phyloP scores from a whole-genome alignment of 2,329 filamentous ascomycete genomes.

The Calonectria honghensis region DNA sequence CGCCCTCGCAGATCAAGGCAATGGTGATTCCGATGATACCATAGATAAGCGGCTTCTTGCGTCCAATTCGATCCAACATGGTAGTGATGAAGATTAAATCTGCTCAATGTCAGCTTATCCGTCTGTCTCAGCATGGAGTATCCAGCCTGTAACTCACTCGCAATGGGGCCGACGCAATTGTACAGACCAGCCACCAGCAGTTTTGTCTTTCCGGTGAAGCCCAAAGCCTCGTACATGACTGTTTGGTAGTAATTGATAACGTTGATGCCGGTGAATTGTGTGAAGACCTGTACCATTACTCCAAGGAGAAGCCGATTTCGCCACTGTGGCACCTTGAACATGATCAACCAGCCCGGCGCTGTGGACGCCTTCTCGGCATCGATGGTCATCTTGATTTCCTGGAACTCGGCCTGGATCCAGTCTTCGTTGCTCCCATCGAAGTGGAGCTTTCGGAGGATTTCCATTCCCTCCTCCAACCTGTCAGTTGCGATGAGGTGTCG shows the following conservation, averaged over 20 bases:
- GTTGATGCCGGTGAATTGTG: conserved; percentile 71
- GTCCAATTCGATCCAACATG: conserved; percentile 76
- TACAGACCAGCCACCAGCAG: conserved; percentile 77
- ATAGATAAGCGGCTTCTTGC: conserved; percentile 79
- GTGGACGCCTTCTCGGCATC: conserved; percentile 56
- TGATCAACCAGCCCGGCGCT: conserved; percentile 69
- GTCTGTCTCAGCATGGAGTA: not conserved
- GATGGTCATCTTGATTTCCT: conserved; percentile 74
- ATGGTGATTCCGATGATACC: conserved; percentile 75
- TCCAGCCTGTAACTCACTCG: conserved; percentile 55
- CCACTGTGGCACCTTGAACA: conserved; percentile 74
- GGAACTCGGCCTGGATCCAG: conserved; percentile 72
- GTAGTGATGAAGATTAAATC: conserved; percentile 74
- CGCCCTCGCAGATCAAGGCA: conserved; percentile 74
- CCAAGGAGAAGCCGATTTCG: conserved; percentile 75
- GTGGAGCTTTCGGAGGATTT: conserved; percentile 68
- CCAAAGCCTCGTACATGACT: conserved; percentile 70
- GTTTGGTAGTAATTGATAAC: conserved; percentile 76
- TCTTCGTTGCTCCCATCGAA: conserved; percentile 72
- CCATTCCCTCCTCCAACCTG: conserved; percentile 63
- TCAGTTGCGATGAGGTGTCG: conserved; percentile 59
- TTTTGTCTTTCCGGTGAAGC: conserved; percentile 69
- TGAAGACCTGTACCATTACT: conserved; percentile 75
- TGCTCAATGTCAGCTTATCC: conserved; percentile 39
- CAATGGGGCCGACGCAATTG: conserved; percentile 74